Base-by-base conservation (phyloP, 2,329 filamentous ascomycete species). In the Ramularia endophylla region DNA sequence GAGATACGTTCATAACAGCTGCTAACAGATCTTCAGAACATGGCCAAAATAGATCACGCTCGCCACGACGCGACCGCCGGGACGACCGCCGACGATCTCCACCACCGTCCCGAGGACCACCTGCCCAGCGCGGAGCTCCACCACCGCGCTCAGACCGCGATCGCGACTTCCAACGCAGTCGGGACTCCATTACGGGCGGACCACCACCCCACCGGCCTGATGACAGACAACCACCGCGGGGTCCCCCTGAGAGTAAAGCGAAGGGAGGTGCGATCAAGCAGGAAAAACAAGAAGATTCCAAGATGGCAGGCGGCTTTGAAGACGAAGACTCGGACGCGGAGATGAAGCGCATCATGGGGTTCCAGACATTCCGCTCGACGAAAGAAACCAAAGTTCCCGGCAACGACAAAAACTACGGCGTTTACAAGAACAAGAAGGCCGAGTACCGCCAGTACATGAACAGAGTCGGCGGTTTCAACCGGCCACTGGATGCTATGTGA, bases 401-500 rank as follows among this genome's bases (percentile, higher is more conserved):
- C 2, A 98, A 98, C 61, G 80, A 73, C 36, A 65, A 88, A 59
- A 79, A 83, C 30, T 89, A 85, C 41, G 87, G 73, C 0, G 80
- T 95, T 38, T 73, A 83, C 53, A 95, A 92, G 73, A 87, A 92
- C 68, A 95, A 95, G 79, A 89, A 87, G 78, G 85, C 83, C 11
- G 79, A 94, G 71, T 97, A 95, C 60, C 77, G 92, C 54, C 92
- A 98, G 75, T 98, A 98, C 66, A 98, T 98, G 80, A 92, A 92
- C 60, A 77, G 85, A 42, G 72, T 80, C 38, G 85, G 85, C 41
- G 85, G 85, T 5, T 92, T 92, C 70, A 92, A 90, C 62, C 68
- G 85, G 55, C 85, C 85, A 19, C 45, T 53, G 17, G n/a, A 44
- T 22, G 15, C 27, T 15, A 34, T 44, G 46, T 25, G 22, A 25